phyloP scores from a whole-genome alignment of 2,329 filamentous ascomycete genomes.

The Incumbomyces lentus region DNA sequence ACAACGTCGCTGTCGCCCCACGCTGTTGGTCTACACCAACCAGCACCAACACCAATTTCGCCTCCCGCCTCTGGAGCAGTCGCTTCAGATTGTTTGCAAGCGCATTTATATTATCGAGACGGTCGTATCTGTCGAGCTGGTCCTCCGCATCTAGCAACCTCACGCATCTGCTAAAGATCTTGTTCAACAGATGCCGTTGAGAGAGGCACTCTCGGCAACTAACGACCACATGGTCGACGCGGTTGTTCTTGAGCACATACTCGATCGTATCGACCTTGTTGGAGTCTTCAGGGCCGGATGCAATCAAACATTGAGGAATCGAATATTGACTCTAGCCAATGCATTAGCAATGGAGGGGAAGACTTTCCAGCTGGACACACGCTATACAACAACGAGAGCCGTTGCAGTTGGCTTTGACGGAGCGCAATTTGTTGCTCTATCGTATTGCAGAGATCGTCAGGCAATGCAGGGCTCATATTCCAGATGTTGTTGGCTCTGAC shows the following conservation, averaged over 20 bases:
- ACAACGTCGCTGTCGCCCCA: slow-evolving; percentile 66
- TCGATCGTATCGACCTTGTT: slow-evolving; percentile 68
- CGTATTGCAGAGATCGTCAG: slow-evolving; percentile 12
- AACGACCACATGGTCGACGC: slow-evolving; percentile 34
- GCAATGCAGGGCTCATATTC: slow-evolving; percentile 11
- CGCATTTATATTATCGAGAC: slow-evolving; percentile 72
- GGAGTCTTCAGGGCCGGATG: slow-evolving; percentile 77
- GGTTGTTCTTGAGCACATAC: slow-evolving; percentile 52
- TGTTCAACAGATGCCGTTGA: slow-evolving; percentile 35
- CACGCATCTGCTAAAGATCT: slow-evolving; percentile 33
- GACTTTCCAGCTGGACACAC: slow-evolving; percentile 18
- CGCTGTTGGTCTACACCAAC: slow-evolving; percentile 79
- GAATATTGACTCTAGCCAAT: slow-evolving; percentile 40
- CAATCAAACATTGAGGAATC: slow-evolving; percentile 61
- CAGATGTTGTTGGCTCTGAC: too few species aligned
- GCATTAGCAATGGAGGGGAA: background rate
- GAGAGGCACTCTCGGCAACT: slow-evolving; percentile 37
- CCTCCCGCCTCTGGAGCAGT: slow-evolving; percentile 27
- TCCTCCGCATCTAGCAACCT: slow-evolving; percentile 26
- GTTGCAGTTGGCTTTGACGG: slow-evolving; percentile 26
- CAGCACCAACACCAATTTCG: slow-evolving; percentile 70
- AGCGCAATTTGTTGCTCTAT: slow-evolving; percentile 9
- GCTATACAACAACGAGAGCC: slow-evolving; percentile 32
- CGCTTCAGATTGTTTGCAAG: slow-evolving; percentile 59
- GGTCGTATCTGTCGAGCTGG: slow-evolving; percentile 41